These are phyloP conservation scores for Elaeis oleifera DNA, from an alignment of 202 grass and related monocot genomes.

Conservation along the genomic window DNA sequence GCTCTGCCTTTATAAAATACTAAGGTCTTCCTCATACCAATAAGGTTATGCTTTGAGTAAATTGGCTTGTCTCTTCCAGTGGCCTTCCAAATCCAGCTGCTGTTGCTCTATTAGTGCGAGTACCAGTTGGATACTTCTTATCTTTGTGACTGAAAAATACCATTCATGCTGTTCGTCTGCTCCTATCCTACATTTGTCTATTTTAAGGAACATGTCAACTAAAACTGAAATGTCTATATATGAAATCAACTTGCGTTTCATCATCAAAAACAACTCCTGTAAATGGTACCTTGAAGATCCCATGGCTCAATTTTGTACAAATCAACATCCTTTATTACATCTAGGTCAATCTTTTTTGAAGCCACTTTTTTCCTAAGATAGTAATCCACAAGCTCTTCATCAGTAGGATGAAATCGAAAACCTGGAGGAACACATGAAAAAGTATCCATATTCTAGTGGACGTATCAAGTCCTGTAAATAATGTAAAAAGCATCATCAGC, in stretches of 20 bases:
- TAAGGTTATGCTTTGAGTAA: not conserved
- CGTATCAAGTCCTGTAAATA: no score
- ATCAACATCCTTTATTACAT: conserved; percentile 15
- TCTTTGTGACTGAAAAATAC: conserved; percentile 19
- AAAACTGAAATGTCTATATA: no score
- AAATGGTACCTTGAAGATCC: conserved; percentile 13
- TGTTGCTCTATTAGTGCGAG: conserved; percentile 14
- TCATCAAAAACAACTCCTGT: no score
- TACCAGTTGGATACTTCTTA: conserved; percentile 21
- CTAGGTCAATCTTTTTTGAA: conserved; percentile 9
- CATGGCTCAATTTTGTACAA: conserved; percentile 15
- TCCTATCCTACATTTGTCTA: conserved; percentile 13
- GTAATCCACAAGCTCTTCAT: conserved; percentile 11
- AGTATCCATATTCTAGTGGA: not conserved
- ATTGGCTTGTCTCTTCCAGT: conserved; percentile 19
- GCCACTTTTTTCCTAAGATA: conserved; percentile 13
- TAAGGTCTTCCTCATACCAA: conserved; percentile 19
- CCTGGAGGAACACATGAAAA: conserved; percentile 1
- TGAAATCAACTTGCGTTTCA: no score
- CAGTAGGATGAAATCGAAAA: conserved; percentile 10
- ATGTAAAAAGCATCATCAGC: no score
- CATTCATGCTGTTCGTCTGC: conserved; percentile 13
- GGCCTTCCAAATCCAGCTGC: conserved; percentile 13
- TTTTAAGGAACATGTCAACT: not conserved
- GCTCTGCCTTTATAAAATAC: conserved; percentile 14